phyloP scores from a whole-genome alignment of 768 basidiomycete species.

The Kockovaella imperatae region DNA sequence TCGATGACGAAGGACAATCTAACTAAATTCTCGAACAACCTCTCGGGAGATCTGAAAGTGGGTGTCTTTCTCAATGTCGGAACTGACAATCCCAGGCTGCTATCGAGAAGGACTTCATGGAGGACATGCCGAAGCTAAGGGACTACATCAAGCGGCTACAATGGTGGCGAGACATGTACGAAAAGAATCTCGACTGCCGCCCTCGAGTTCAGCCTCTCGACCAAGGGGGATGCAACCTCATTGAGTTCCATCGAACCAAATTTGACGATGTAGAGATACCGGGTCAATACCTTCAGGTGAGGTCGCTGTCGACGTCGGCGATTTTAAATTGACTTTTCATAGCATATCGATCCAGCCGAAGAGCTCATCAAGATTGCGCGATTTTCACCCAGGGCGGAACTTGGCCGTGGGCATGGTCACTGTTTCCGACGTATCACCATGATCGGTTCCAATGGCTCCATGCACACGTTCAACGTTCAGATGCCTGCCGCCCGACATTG shows the following conservation, averaged over 20 bases:
- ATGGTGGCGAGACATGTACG: conserved; percentile 85
- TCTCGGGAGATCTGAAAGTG: conserved; percentile 42
- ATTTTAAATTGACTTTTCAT: neutral
- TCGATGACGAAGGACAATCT: conserved; percentile 45
- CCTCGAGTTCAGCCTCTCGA: conserved; percentile 80
- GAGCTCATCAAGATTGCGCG: conserved; percentile 84
- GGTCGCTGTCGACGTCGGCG: conserved; percentile 6
- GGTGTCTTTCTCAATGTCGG: neutral
- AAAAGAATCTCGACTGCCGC: conserved; percentile 68
- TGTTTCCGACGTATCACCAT: conserved; percentile 87
- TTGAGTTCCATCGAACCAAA: conserved; percentile 95
- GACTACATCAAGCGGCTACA: conserved; percentile 88
- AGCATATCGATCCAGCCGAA: conserved; percentile 93
- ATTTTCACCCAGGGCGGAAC: conserved; percentile 83
- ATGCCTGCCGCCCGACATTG: conserved; percentile 74
- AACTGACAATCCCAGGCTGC: conserved; percentile 55
- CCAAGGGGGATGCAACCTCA: conserved; percentile 78
- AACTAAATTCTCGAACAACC: conserved; percentile 45
- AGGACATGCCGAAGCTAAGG: conserved; percentile 64
- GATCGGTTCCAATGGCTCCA: conserved; percentile 82
- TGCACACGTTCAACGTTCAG: conserved; percentile 82
- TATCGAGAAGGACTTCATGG: conserved; percentile 84
- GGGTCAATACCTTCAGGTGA: conserved; percentile 94
- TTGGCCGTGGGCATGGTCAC: conserved; percentile 73
- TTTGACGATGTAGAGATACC: conserved; percentile 97